phyloP scores from a whole-genome alignment of 2,329 filamentous ascomycete genomes.

The Botrytis squamosa region DNA sequence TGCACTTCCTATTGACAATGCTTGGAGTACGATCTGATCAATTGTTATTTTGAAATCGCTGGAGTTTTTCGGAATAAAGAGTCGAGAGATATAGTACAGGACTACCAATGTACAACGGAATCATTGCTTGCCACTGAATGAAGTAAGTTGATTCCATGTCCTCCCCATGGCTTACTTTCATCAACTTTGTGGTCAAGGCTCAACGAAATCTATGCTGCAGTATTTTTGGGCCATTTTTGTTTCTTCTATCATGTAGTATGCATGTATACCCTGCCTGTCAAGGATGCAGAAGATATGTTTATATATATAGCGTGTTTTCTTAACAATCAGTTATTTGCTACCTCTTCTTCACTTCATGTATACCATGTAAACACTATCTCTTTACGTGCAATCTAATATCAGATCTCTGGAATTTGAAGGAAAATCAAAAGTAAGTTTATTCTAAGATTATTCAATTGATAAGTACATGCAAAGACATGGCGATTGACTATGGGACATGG shows the following conservation, averaged over 20 bases:
- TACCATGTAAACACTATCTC: background rate
- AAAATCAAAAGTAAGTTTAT: background rate
- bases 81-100: background rate
- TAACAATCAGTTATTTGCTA: background rate
- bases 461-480: background rate
- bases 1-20: conserved; percentile 41
- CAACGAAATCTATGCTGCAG: background rate
- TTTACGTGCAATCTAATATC: background rate
- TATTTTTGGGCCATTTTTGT: too few relatives aligned
- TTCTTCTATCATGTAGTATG: background rate
- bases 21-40: conserved; percentile 40
- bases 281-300: background rate
- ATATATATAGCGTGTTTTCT: background rate
- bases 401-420: background rate
- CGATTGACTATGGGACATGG: background rate
- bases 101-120: background rate
- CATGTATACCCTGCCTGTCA: background rate
- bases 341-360: background rate
- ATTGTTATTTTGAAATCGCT: background rate
- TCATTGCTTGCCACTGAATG: background rate
- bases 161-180: background rate
- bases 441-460: background rate
- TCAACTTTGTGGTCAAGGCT: background rate
- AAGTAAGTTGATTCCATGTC: background rate
- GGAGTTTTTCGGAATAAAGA: background rate